Conservation (phyloP, 768 basidiomycete species). For the Amanita phalloides region DNA sequence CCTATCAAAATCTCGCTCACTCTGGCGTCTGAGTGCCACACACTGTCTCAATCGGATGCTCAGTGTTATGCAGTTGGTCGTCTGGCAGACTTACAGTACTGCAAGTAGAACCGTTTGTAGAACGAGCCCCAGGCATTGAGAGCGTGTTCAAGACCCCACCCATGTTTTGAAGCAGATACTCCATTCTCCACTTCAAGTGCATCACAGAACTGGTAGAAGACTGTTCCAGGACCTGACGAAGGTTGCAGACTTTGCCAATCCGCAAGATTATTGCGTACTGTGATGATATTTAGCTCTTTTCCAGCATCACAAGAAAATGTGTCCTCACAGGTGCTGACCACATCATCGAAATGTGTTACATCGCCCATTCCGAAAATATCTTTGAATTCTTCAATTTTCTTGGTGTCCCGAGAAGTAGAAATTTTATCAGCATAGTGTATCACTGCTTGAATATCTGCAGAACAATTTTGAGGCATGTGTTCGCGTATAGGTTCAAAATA, state of each 20-base stretch:
- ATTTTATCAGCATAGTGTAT: conserved; percentile 51
- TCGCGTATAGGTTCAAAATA: conserved; percentile 66
- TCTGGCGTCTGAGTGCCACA: conserved; percentile 36
- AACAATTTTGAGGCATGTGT: conserved; percentile 65
- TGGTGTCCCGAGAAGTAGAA: conserved; percentile 30
- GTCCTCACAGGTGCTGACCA: conserved; percentile 42
- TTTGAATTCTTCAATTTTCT: conserved; percentile 44
- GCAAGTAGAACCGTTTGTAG: conserved; percentile 41
- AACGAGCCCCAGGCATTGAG: conserved; percentile 49
- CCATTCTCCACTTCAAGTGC: conserved; percentile 56
- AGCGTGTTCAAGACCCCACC: conserved; percentile 57
- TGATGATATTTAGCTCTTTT: conserved; percentile 22
- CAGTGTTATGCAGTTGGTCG: neutral
- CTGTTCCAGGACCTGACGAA: conserved; percentile 28
- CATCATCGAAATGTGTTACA: conserved; percentile 56
- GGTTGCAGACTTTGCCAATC: conserved; percentile 62
- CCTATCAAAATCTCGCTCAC: conserved; percentile 22
- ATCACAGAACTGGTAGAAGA: conserved; percentile 56
- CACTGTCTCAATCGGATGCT: conserved; percentile 26
- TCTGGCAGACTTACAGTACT: conserved; percentile 24
- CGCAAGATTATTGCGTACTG: conserved; percentile 49
- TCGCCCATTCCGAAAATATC: conserved; percentile 45
- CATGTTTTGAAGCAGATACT: conserved; percentile 32
- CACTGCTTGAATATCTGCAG: conserved; percentile 57
- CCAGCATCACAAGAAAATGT: conserved; percentile 22